These are phyloP conservation scores for Echria macrotheca DNA, from an alignment of 495 filamentous ascomycete species.

Conservation along the genomic window DNA sequence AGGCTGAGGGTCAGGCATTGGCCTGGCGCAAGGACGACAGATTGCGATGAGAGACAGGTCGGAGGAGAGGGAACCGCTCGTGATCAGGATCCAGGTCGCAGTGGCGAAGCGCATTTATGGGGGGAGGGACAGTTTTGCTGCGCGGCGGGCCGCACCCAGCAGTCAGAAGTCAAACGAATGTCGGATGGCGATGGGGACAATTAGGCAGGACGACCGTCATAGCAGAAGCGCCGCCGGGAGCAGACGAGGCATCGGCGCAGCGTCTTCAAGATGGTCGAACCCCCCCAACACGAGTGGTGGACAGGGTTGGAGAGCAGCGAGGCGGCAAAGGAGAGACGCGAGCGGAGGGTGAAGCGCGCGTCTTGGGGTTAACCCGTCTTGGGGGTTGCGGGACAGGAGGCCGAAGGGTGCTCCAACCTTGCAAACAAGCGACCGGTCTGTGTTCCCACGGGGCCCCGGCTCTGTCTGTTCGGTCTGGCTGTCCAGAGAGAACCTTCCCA, in stretches of 20 bases:
- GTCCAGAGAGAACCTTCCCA: slow-evolving; percentile 9
- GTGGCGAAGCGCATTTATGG: slow-evolving; percentile 30
- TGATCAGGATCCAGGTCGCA: slow-evolving; percentile 22
- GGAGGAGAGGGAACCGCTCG: slow-evolving; percentile 18
- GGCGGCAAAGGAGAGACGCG: slow-evolving; percentile 37
- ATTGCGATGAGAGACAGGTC: slow-evolving; percentile 12
- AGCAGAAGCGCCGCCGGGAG: slow-evolving; percentile 21
- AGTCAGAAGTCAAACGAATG: slow-evolving; percentile 22
- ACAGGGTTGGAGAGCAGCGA: slow-evolving; percentile 19
- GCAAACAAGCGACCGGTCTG: slow-evolving; percentile 18
- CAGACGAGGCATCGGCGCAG: slow-evolving; percentile 21
- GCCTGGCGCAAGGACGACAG: slow-evolving; percentile 23
- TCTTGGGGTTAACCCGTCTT: slow-evolving; percentile 24
- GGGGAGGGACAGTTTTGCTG: neutral
- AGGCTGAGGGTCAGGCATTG: slow-evolving; percentile 37
- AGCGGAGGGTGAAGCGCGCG: slow-evolving; percentile 34
- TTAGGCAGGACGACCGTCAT: slow-evolving; percentile 15
- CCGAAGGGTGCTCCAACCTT: slow-evolving; percentile 15
- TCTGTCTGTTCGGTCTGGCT: neutral
- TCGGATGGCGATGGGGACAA: slow-evolving; percentile 15
- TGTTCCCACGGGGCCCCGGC: slow-evolving; percentile 12
- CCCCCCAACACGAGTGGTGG: slow-evolving; percentile 29
- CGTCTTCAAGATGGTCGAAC: slow-evolving; percentile 24
- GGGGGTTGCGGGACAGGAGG: slow-evolving; percentile 16
- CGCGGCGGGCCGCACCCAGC: slow-evolving; percentile 13